Percentiles rank a stretch among this genome's conserved stretches.
These are phyloP conservation scores for Leccinum angustisporum DNA, from an alignment of 1,284 basidiomycete species.

Conservation along the genomic window DNA sequence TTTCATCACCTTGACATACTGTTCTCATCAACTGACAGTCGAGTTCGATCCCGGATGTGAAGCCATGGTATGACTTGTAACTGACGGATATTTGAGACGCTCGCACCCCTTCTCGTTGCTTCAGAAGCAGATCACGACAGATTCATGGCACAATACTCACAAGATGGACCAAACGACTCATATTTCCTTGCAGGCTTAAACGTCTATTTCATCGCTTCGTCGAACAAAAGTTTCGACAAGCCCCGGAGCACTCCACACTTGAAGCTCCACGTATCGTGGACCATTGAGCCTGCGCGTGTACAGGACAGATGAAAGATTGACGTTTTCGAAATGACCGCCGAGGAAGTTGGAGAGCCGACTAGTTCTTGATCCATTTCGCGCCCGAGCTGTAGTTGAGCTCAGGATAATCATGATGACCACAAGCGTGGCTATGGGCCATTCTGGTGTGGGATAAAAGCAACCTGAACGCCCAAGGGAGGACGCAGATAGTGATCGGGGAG, in stretches of 20 bases:
- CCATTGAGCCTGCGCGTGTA: slow-evolving; percentile 73
- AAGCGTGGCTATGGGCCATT: slow-evolving; percentile 23
- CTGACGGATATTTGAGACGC: not conserved
- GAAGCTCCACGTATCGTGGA: slow-evolving; percentile 66
- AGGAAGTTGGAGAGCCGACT: slow-evolving; percentile 66
- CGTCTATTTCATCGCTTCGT: slow-evolving; percentile 80
- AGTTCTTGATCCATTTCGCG: slow-evolving; percentile 78
- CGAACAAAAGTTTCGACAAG: slow-evolving; percentile 76
- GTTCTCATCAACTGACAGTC: no score
- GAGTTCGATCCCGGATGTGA: no score
- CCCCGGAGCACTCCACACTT: slow-evolving; percentile 87
- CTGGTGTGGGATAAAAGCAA: slow-evolving; percentile 86
- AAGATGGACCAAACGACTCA: slow-evolving; percentile 86
- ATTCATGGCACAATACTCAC: slow-evolving; percentile 49
- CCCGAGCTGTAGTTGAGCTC: slow-evolving; percentile 64
- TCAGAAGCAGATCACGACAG: slow-evolving; percentile 8
- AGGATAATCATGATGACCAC: slow-evolving; percentile 46
- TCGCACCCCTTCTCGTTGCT: slow-evolving; percentile 29
- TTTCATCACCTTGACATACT: no score
- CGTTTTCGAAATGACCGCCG: slow-evolving; percentile 76
- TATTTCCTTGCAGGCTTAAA: slow-evolving; percentile 65
- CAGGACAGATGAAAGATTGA: slow-evolving; percentile 80
- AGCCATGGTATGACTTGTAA: not conserved
- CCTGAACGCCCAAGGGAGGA: slow-evolving; percentile 70
- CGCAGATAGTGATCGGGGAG: slow-evolving; percentile 86